Base-by-base conservation (phyloP, 495 filamentous ascomycete genomes). In the Halenospora varia region DNA sequence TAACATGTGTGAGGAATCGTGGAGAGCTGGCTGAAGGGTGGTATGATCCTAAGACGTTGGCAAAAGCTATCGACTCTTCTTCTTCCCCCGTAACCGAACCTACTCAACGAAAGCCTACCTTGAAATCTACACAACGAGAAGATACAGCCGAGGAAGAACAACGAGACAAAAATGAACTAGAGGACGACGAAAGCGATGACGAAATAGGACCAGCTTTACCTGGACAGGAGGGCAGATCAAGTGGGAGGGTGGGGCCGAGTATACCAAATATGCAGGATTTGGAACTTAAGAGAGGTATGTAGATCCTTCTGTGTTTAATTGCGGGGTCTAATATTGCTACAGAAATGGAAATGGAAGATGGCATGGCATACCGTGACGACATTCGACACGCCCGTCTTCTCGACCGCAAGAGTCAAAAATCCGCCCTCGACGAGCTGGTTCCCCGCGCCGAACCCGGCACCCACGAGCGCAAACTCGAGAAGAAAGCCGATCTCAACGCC, bases 1-100 rank as follows among this genome's bases (percentile, higher is more conserved):
- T 80, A 64, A 80, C 72, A 66, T 71, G 55, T 60, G 63, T 69
- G 71, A 91, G 88, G 88, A 98, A 98, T 75, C 85, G 83, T 67
- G 90, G 88, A 73, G 92, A 96, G 77, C 77, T 98, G 53, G 88
- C 90, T 1, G 86, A 91, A 70, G 91, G 92, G 22, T 98, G 94
- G 93, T 98, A 98, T 69, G 88, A 92, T 62, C 87, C 91, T 19
- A 73, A 70, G 61, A 84, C 78, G 1, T 74, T 86, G 19, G 68
- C 76, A 40, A 81, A 78, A 50, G 81, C 81, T n/a, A 67, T 70
- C 26, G 62, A 59, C 25, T 62, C 63, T 11, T 23, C 25, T 25
- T 60, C 15, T 70, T 51, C n/a, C 2, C 24, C 18, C 42, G 59
- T 15, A 45, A n/a, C 48, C 15, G 22, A 25, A 2, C 48, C 48